Conservation (phyloP, 345 rosid species). For the Gossypium bickii region DNA sequence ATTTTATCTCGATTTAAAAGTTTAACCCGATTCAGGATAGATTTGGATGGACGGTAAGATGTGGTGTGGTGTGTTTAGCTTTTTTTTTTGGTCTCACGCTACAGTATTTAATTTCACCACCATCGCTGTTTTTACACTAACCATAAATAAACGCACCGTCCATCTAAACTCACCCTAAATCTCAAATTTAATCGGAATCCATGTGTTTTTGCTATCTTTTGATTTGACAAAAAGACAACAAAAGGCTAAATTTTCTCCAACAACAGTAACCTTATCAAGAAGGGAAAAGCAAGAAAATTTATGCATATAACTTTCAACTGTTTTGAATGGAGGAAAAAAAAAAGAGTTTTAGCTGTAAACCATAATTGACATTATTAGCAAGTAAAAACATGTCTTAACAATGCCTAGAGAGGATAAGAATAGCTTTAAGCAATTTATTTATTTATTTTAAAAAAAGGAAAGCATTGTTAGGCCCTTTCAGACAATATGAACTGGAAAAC, state of each 20-base stretch:
- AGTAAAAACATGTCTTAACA: constrained; percentile 1
- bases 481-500: not conserved
- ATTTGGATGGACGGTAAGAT: too few relatives aligned
- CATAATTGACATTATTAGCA: not conserved
- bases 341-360: constrained; percentile 23
- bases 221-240: constrained; percentile 9
- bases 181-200: too few relatives aligned
- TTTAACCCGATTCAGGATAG: too few relatives aligned
- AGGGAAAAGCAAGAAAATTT: not conserved
- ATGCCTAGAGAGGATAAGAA: not conserved
- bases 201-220: not conserved
- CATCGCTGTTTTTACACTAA: too few relatives aligned
- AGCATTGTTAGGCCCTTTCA: not conserved
- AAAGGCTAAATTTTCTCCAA: not conserved
- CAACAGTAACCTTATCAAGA: not conserved
- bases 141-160: fast-evolving
- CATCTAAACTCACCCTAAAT: too few relatives aligned
- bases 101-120: too few relatives aligned
- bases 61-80: fast-evolving
- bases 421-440: not conserved
- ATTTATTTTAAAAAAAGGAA: not conserved
- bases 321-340: not conserved
- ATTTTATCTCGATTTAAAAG: too few relatives aligned
- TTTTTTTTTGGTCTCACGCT: too few relatives aligned
- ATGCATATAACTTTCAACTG: not conserved